Percentiles rank a stretch among this genome's conserved stretches.
phyloP scores from a whole-genome alignment of 495 filamentous ascomycete genomes.

The Penicillium bovifimosum region DNA sequence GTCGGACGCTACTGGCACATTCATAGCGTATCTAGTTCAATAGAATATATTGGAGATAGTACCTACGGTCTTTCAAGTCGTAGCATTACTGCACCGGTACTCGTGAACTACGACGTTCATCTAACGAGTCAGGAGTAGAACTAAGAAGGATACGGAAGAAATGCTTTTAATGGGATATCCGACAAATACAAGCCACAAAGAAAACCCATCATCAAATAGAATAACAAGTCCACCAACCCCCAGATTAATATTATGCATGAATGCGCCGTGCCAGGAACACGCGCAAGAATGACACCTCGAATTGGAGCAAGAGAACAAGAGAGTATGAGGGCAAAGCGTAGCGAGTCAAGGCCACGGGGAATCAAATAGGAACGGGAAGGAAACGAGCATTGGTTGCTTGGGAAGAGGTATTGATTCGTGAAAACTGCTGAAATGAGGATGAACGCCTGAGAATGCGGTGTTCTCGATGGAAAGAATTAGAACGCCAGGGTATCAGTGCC shows the following conservation, averaged over 20 bases:
- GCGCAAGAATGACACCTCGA: background rate
- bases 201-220: too few species aligned
- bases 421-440: background rate
- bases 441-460: slow-evolving; percentile 8
- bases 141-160: too few species aligned
- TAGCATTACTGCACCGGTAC: too few species aligned
- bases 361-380: background rate
- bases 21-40: too few species aligned
- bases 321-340: background rate
- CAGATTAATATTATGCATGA: background rate
- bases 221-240: background rate
- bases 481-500: slow-evolving; percentile 10
- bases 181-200: too few species aligned
- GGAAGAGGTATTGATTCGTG: background rate
- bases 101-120: too few species aligned
- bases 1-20: too few species aligned
- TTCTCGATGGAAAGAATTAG: background rate
- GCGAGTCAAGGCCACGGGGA: background rate
- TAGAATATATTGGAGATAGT: too few species aligned
- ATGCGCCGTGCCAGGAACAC: background rate
- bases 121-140: too few species aligned
- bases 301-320: too few species aligned
- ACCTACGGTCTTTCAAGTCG: too few species aligned
- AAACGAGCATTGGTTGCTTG: background rate
- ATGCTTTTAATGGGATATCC: too few species aligned